Base-by-base conservation (phyloP, 2,329 filamentous ascomycete species). In the Diaporthe aspalathi region DNA sequence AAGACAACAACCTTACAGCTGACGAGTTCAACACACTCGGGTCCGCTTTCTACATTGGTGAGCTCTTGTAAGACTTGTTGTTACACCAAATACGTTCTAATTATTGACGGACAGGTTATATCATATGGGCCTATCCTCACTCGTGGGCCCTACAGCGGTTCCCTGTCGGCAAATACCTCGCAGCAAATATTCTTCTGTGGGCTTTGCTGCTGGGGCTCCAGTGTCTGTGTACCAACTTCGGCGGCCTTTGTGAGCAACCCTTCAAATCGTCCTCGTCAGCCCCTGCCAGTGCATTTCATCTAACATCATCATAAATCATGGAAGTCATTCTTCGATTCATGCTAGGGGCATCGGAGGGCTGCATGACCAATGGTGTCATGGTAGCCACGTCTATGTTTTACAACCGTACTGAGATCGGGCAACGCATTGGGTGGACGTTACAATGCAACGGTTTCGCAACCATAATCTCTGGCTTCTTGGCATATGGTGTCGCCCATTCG, bases 311-410 rank as follows among this genome's bases (percentile, higher is more conserved):
- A 22, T 22, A 5, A n/a, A 3, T 11, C n/a, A 5, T 29, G 6
- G 9, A 3, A 63, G 57, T 63, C 57, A 63, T 63, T 6, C 27
- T 47, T 2, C 43, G 57, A 35, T 63, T 63, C 20, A 22, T 63
- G 5, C 24, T 63, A 3, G 57, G 57, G 12, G 57, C 57, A 1
- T 63, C 57, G 11, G 63, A 67, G 29, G 63, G 49, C 24, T 67
- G 63, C 32, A 54, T 67, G 35, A 67, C 50, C 24, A 67, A 67
- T n/a, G 63, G 63, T 0, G 38, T 67, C 1, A 67, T 67, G 63
- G 12, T 67, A n/a, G 52, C 40, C 49, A 52, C 40, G 3, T 32
- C 49, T 27, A 67, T 67, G 63, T 67, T 67, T 8, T 67, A 67
- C 49, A 67, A 43, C 12, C 50, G 63, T 6, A 67, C 35, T 9